Evolutionary conservation across 495 filamentous ascomycete genomes (phyloP), one percentile per base, ranked within the genome.

Genomic region (Amphirosellinia nigrospora): DNA sequence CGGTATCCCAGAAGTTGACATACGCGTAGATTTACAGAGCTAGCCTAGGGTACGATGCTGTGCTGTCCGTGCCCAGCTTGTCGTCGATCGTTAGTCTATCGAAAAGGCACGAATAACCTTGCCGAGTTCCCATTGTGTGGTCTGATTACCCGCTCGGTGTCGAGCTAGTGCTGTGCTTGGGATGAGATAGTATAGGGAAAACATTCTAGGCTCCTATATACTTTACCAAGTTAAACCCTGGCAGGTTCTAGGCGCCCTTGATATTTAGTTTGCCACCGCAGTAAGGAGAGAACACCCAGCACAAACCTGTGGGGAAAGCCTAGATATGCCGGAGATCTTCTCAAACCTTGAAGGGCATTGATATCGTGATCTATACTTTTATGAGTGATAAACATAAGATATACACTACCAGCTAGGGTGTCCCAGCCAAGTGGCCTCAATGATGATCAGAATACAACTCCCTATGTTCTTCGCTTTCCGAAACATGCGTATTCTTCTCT

Each of bases 1-100:
- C 52, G 65, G n/a, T 30, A 60, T 43, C 45, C 65, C 65, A 68
- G 65, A 68, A 68, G 65, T 38, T 65, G 11, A 41, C 63, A 7
- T 10, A 10, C 10, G 21, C 9, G 11, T 11, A 16, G 21, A 61
- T 41, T 39, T 41, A 61, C 58, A 21, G 36, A 2, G 23, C 36
- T 23, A 13, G n/a, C 36, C 36, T 32, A 16, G n/a, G 21, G 56
- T 3, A 23, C 34, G 13, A 60, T 36, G 58, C 36, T 28, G 34
- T 26, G 45, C 41, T 46, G 63, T 65, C 63, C 63, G 63, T 65
- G 63, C 63, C 63, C 63, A 53, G 45, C 63, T 36, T 53, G 46
- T 41, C 46, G 46, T 65, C 63, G 63, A 65, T 65, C 63, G 46
- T 41, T 21, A 32, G 61, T 26, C 60, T 15, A 50, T 23, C 61